These are phyloP conservation scores for Lecanosticta acicola DNA, from an alignment of 2,329 filamentous ascomycete genomes.

Conservation along the genomic window DNA sequence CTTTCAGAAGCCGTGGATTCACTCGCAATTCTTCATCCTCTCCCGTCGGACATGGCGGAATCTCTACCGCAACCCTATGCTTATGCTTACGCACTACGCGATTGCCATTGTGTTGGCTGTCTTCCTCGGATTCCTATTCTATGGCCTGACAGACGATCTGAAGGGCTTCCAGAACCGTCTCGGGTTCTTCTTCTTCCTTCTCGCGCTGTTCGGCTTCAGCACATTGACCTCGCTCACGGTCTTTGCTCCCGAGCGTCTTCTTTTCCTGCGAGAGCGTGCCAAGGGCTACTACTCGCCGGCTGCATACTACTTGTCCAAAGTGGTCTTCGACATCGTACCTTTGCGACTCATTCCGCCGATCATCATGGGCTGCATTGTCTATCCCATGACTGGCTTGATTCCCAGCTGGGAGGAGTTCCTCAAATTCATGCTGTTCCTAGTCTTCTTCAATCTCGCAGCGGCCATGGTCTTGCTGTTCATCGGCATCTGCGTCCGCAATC, in stretches of 20 bases:
- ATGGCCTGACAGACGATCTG: slow-evolving; percentile 91
- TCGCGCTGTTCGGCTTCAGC: slow-evolving; percentile 94
- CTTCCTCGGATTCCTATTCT: slow-evolving; percentile 91
- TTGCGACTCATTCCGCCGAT: slow-evolving; percentile 91
- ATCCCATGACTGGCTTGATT: slow-evolving; percentile 93
- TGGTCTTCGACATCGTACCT: slow-evolving; percentile 96
- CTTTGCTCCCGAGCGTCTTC: slow-evolving; percentile 80
- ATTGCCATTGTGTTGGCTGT: slow-evolving; percentile 93
- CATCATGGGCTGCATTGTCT: slow-evolving; percentile 91
- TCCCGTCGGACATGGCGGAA: slow-evolving; percentile 94
- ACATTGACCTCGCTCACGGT: slow-evolving; percentile 90
- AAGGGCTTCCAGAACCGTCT: slow-evolving; percentile 96
- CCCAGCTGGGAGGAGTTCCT: slow-evolving; percentile 78
- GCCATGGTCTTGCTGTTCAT: slow-evolving; percentile 93
- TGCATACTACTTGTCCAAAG: slow-evolving; percentile 91
- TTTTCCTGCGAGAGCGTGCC: slow-evolving; percentile 88
- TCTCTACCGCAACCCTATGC: slow-evolving; percentile 91
- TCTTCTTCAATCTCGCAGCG: slow-evolving; percentile 92
- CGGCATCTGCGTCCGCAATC: slow-evolving; percentile 88
- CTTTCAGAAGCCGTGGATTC: slow-evolving; percentile 73
- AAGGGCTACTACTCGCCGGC: slow-evolving; percentile 95
- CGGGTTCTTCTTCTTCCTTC: slow-evolving; percentile 93
- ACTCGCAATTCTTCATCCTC: slow-evolving; percentile 80
- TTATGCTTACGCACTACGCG: slow-evolving; percentile 98
- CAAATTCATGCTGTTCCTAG: slow-evolving; percentile 83